Percentiles rank a stretch among this genome's conserved stretches.
Evolutionary conservation across 148 eudicot species (phyloP).

Genomic region (Limonium bicolor): DNA sequence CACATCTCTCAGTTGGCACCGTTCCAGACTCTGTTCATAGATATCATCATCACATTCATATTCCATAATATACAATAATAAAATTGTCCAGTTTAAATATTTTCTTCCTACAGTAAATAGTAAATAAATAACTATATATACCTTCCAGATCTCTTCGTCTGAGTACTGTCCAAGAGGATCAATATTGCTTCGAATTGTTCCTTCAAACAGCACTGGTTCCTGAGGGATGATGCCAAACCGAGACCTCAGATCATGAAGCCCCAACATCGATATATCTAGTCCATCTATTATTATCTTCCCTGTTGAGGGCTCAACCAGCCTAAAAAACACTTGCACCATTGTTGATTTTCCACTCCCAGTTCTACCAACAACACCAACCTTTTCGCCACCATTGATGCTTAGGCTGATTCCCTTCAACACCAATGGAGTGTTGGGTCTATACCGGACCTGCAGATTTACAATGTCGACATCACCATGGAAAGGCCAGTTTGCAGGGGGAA

Average conservation of each 20-base stretch:
- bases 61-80: too few species aligned
- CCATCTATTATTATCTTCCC: constrained; percentile 68
- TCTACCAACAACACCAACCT: constrained; percentile 88
- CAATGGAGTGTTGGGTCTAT: constrained; percentile 76
- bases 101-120: too few species aligned
- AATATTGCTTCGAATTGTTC: constrained; percentile 86
- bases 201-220: constrained; percentile 96
- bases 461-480: constrained; percentile 56
- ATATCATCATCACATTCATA: too few species aligned
- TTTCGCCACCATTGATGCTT: constrained; percentile 75
- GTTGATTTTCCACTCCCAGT: constrained; percentile 97
- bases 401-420: constrained; percentile 75
- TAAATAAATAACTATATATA: too few species aligned
- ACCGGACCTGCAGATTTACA: constrained; percentile 67
- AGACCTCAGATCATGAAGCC: constrained; percentile 88
- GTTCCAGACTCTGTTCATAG: constrained; percentile 86
- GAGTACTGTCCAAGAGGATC: constrained; percentile 70
- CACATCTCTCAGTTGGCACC: constrained; percentile 88
- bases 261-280: constrained; percentile 52
- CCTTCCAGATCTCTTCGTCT: constrained; percentile 97
- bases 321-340: constrained; percentile 76
- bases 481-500: constrained; percentile 75
- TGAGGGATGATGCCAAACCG: constrained; percentile 97
- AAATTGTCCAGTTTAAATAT: too few species aligned
- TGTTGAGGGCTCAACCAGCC: constrained; percentile 79